Evolutionary conservation across 2,329 filamentous ascomycete genomes (phyloP).

Genomic region (Aspergillus sp.): DNA sequence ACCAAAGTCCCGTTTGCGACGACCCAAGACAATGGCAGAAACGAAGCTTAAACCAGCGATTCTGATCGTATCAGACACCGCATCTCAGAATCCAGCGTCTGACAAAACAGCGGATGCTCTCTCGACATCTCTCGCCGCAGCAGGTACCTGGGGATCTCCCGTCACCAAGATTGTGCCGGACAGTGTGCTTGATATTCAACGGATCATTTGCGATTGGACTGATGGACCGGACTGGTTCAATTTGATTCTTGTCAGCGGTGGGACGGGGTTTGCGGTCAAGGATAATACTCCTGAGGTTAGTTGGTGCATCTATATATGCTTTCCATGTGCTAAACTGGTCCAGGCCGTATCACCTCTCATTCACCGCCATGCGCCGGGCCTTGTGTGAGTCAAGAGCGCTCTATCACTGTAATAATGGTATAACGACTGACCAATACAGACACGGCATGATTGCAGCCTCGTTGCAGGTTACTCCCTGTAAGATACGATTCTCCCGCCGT

Average conservation of each 20-base stretch:
- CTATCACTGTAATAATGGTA: background rate
- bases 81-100: slow-evolving; percentile 67
- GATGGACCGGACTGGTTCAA: slow-evolving; percentile 60
- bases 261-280: slow-evolving; percentile 80
- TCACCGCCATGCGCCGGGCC: slow-evolving; percentile 76
- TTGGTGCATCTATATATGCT: slow-evolving; percentile 5
- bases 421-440: slow-evolving; percentile 32
- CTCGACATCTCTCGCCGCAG: slow-evolving; percentile 59
- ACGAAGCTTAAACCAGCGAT: slow-evolving; percentile 62
- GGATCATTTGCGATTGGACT: slow-evolving; percentile 63
- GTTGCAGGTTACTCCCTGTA: slow-evolving; percentile 80
- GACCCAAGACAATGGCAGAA: slow-evolving; percentile 21
- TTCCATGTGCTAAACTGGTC: slow-evolving; percentile 7
- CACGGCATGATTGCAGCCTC: slow-evolving; percentile 90
- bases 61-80: slow-evolving; percentile 86
- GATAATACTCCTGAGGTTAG: slow-evolving; percentile 83
- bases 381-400: slow-evolving; percentile 54
- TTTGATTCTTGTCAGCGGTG: slow-evolving; percentile 80
- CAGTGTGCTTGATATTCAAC: slow-evolving; percentile 66
- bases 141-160: slow-evolving; percentile 65
- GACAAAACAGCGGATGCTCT: slow-evolving; percentile 67
- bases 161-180: slow-evolving; percentile 74
- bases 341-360: slow-evolving; percentile 73
- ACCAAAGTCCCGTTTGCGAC: background rate
- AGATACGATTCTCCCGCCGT: slow-evolving; percentile 31